Conservation (phyloP, 495 filamentous ascomycete species). For the Filosporella fistucella region DNA sequence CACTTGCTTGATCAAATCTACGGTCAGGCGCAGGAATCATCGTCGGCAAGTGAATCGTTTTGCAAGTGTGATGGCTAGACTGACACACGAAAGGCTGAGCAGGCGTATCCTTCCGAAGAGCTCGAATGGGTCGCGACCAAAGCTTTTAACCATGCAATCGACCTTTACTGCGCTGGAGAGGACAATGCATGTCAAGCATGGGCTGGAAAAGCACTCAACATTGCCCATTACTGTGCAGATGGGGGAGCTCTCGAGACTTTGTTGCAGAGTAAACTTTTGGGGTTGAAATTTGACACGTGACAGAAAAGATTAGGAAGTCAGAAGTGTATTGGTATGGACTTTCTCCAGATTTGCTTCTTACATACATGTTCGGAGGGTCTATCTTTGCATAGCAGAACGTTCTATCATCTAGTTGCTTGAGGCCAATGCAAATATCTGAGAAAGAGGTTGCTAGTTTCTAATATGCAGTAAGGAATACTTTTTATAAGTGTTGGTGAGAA, state of each 20-base stretch:
- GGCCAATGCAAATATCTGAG: too few relatives aligned
- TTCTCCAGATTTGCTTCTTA: too few relatives aligned
- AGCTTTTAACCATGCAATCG: slow-evolving; percentile 72
- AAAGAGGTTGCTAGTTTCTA: too few relatives aligned
- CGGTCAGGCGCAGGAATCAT: slow-evolving; percentile 38
- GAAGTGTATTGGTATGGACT: too few relatives aligned
- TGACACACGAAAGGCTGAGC: slow-evolving; percentile 30
- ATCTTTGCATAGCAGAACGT: too few relatives aligned
- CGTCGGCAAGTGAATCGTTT: slow-evolving; percentile 27
- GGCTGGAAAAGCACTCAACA: slow-evolving; percentile 59
- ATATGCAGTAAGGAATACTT: too few relatives aligned
- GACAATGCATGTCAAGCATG: slow-evolving; percentile 56
- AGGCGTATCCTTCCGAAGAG: slow-evolving; percentile 62
- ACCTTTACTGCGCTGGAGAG: slow-evolving; percentile 56
- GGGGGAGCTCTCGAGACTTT: slow-evolving; percentile 43
- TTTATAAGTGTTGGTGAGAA: too few relatives aligned
- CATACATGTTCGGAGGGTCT: too few relatives aligned
- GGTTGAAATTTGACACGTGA: slow-evolving; percentile 38
- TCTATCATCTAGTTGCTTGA: too few relatives aligned
- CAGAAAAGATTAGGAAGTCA: too few relatives aligned
- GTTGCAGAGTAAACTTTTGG: slow-evolving; percentile 49
- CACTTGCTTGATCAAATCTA: slow-evolving; percentile 54
- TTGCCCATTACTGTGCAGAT: slow-evolving; percentile 54
- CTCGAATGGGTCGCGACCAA: slow-evolving; percentile 72
- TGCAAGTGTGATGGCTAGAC: neutral